Conservation (phyloP, 257 asterid species). For the Primulina eburnea region DNA sequence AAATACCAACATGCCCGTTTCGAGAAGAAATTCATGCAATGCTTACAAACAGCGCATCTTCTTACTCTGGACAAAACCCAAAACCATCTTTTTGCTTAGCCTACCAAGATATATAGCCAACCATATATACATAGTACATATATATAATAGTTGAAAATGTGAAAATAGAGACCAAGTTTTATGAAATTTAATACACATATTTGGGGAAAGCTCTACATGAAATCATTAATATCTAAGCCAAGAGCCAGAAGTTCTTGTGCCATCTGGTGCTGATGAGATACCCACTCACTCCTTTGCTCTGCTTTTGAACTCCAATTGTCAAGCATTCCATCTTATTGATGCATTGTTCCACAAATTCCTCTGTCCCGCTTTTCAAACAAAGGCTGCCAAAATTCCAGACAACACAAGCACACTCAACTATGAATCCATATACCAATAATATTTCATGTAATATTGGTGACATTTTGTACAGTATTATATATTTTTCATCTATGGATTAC, state of each 20-base stretch:
- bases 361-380: slow-evolving; percentile 36
- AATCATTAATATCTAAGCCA: slow-evolving; percentile 29
- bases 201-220: not conserved
- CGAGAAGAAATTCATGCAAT: too few relatives aligned
- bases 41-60: too few relatives aligned
- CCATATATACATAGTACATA: not conserved
- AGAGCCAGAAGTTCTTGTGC: slow-evolving; percentile 63
- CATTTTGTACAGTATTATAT: too few relatives aligned
- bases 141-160: too few relatives aligned
- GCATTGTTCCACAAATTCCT: slow-evolving; percentile 50
- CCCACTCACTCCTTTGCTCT: slow-evolving; percentile 53
- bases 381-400: slow-evolving; percentile 30
- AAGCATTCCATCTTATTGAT: slow-evolving; percentile 45
- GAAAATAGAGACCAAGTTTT: too few relatives aligned
- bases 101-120: not conserved
- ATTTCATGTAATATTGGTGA: not conserved
- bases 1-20: too few relatives aligned
- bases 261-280: slow-evolving; percentile 63
- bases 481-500: too few relatives aligned
- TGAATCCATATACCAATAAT: not conserved
- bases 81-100: not conserved
- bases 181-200: too few relatives aligned
- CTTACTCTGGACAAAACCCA: too few relatives aligned
- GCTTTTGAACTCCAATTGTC: slow-evolving; percentile 57
- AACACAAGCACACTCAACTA: not conserved